These are phyloP conservation scores for Gastrodia elata DNA, from an alignment of 106 monocot genomes.

Conservation along the genomic window DNA sequence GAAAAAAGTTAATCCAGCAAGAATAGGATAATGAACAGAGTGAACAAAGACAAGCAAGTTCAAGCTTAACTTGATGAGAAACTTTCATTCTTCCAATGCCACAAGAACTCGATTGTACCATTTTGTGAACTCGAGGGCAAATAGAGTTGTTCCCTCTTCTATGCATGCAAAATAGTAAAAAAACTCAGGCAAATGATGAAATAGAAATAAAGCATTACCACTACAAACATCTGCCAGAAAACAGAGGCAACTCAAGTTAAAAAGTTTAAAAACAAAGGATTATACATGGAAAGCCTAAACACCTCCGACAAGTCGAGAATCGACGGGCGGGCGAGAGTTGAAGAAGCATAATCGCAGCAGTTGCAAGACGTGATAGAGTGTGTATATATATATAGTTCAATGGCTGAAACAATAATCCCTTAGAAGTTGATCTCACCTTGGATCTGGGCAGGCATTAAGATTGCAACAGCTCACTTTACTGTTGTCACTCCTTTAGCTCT, in stretches of 20 bases:
- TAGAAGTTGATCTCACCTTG: constrained; percentile 25
- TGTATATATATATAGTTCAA: background rate
- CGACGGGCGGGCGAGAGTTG: constrained; percentile 19
- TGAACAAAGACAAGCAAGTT: too few species aligned
- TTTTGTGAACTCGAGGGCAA: too few species aligned
- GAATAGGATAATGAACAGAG: too few species aligned
- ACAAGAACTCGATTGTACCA: too few species aligned
- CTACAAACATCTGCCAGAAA: background rate
- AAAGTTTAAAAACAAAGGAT: background rate
- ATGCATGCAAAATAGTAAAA: too few species aligned
- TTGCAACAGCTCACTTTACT: background rate
- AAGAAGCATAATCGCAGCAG: constrained; percentile 67
- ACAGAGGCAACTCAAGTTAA: background rate
- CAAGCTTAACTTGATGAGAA: too few species aligned
- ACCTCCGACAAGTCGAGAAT: constrained; percentile 57
- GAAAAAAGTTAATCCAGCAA: too few species aligned
- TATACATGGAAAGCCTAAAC: constrained; percentile 28
- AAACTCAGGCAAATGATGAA: background rate
- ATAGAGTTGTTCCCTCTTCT: too few species aligned
- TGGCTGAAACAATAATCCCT: background rate
- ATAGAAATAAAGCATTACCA: background rate
- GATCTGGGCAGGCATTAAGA: background rate
- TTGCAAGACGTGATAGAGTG: constrained; percentile 23
- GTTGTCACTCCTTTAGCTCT: constrained; percentile 25
- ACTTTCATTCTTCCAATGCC: too few species aligned